Evolutionary conservation across 768 basidiomycete genomes (phyloP).

Genomic region (Russula sp.): DNA sequence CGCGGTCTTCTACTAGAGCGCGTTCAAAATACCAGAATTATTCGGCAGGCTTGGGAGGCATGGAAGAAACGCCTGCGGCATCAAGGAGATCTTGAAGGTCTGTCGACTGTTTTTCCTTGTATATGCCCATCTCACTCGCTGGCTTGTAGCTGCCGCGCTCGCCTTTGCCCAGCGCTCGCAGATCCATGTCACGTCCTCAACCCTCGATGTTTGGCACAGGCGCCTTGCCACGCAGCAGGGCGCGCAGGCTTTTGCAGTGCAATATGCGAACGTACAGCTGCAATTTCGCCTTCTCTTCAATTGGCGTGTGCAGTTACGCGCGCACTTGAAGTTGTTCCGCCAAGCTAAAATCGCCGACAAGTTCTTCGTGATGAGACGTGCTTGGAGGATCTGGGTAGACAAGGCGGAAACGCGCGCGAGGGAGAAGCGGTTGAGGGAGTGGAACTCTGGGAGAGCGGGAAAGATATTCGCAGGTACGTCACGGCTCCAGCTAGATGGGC

Average conservation of each 20-base stretch:
- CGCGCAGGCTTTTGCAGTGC: slow-evolving; percentile 42
- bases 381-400: slow-evolving; percentile 45
- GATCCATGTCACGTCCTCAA: slow-evolving; percentile 34
- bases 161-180: slow-evolving; percentile 43
- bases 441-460: slow-evolving; percentile 37
- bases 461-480: slow-evolving; percentile 35
- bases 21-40: slow-evolving; percentile 41
- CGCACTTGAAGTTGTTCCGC: slow-evolving; percentile 43
- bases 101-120: neutral
- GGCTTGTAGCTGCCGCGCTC: slow-evolving; percentile 32
- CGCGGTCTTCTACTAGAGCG: slow-evolving; percentile 53
- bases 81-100: slow-evolving; percentile 44
- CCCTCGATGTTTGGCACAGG: slow-evolving; percentile 44
- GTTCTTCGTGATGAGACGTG: slow-evolving; percentile 44
- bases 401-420: slow-evolving; percentile 41
- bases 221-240: slow-evolving; percentile 42
- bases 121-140: neutral
- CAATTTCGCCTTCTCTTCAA: slow-evolving; percentile 38
- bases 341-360: slow-evolving; percentile 51
- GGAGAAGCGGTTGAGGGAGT: slow-evolving; percentile 39
- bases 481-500: neutral
- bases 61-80: slow-evolving; percentile 46
- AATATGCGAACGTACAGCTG: slow-evolving; percentile 41
- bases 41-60: slow-evolving; percentile 41
- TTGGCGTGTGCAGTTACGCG: slow-evolving; percentile 54